phyloP scores from a whole-genome alignment of 306 rosid species.

The Vigna angularis region DNA sequence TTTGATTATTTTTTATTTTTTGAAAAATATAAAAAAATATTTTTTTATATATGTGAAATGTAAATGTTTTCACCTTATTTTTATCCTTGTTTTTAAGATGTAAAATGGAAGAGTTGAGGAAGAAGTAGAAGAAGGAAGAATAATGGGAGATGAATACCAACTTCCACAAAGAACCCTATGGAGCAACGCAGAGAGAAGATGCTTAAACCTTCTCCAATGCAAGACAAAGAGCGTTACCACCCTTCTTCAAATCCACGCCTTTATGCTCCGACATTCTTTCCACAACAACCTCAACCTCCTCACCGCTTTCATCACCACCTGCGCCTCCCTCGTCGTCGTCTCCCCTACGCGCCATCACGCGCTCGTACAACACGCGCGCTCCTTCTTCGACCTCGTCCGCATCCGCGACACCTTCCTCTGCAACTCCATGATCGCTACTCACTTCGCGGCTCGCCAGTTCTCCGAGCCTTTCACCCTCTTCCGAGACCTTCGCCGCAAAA shows the following conservation, averaged over 20 bases:
- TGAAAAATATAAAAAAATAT: too few species aligned
- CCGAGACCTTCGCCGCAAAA: conserved; percentile 50
- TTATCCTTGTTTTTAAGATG: too few species aligned
- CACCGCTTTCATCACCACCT: conserved; percentile 65
- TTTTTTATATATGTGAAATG: too few species aligned
- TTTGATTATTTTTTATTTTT: too few species aligned
- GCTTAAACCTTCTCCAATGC: conserved; percentile 60
- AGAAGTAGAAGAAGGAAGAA: neutral
- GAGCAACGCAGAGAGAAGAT: conserved; percentile 64
- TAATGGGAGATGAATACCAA: conserved; percentile 40
- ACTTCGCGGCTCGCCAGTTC: conserved; percentile 47
- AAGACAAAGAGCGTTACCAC: conserved; percentile 37
- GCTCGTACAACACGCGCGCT: conserved; percentile 59
- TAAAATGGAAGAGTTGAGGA: too few species aligned
- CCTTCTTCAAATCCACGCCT: conserved; percentile 74
- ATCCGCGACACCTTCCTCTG: conserved; percentile 61
- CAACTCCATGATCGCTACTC: conserved; percentile 61
- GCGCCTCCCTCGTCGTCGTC: conserved; percentile 42
- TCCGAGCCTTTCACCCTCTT: conserved; percentile 55
- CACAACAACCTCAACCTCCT: conserved; percentile 64
- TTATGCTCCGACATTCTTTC: conserved; percentile 65
- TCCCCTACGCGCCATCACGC: conserved; percentile 4
- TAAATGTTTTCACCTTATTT: too few species aligned
- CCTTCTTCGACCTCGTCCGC: conserved; percentile 55
- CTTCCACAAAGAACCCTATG: conserved; percentile 38